A percentile compares a stretch with the other conserved stretches of the same genome.
phyloP scores from a whole-genome alignment of 306 rosid genomes.

The Erythrophleum fordii region DNA sequence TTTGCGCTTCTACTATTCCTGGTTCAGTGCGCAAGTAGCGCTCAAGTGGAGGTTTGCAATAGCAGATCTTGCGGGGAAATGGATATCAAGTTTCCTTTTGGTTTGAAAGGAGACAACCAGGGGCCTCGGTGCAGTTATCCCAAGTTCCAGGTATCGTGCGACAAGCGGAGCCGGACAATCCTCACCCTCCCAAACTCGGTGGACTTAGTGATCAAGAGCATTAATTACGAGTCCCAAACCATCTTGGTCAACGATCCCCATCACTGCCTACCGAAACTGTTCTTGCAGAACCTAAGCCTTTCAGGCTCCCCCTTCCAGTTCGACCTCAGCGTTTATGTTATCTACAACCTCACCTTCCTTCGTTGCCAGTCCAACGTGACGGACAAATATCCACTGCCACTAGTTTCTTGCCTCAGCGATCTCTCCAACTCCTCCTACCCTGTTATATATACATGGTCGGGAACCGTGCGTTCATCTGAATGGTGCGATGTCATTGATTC shows the following conservation, averaged over 20 bases:
- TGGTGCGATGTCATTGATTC: slow-evolving; percentile 41
- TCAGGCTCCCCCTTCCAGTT: slow-evolving; percentile 38
- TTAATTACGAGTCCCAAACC: background rate
- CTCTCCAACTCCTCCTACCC: background rate
- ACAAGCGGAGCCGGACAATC: background rate
- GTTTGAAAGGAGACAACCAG: background rate
- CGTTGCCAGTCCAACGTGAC: slow-evolving; percentile 45
- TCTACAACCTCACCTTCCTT: slow-evolving; percentile 40
- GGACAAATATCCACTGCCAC: background rate
- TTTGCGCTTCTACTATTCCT: background rate
- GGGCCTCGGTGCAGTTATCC: background rate
- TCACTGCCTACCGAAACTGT: background rate
- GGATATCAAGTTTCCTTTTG: background rate
- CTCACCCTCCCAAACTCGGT: background rate
- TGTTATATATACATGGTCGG: background rate
- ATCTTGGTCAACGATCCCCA: background rate
- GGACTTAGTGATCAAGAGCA: background rate
- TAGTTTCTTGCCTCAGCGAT: slow-evolving; percentile 44
- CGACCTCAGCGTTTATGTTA: background rate
- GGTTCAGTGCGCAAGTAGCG: background rate
- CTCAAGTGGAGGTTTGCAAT: background rate
- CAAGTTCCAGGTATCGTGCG: background rate
- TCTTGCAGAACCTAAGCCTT: slow-evolving; percentile 7
- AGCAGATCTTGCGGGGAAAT: background rate
- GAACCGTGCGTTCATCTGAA: background rate